These are phyloP conservation scores for Pichiaceae sp. DNA, from an alignment of 1,139 yeast species.

Conservation along the genomic window DNA sequence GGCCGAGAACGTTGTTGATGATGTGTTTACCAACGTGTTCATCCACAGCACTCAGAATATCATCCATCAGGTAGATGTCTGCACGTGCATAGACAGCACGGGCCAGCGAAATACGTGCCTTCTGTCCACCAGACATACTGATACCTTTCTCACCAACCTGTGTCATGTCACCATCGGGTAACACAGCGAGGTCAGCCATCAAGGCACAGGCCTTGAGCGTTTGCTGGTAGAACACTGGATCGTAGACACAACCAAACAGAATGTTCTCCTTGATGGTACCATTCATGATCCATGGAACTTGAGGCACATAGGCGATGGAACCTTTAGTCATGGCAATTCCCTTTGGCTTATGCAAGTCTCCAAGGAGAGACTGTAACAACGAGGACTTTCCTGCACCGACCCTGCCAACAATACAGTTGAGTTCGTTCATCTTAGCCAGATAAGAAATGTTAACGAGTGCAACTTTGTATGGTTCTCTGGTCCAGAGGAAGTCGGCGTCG, in stretches of 20 bases:
- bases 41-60: slow-evolving; percentile 85
- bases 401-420: slow-evolving; percentile 81
- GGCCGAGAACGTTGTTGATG: slow-evolving; percentile 72
- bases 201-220: slow-evolving; percentile 86
- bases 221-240: slow-evolving; percentile 65
- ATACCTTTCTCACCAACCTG: slow-evolving; percentile 95
- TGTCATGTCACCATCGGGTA: slow-evolving; percentile 83
- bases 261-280: slow-evolving; percentile 84
- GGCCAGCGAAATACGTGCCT: slow-evolving; percentile 84
- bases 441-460: slow-evolving; percentile 69
- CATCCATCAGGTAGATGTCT: slow-evolving; percentile 81
- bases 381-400: slow-evolving; percentile 93
- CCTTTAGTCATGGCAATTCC: slow-evolving; percentile 75
- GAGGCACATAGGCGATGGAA: slow-evolving; percentile 81
- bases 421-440: slow-evolving; percentile 65
- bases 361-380: slow-evolving; percentile 69
- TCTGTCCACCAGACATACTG: slow-evolving; percentile 91
- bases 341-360: slow-evolving; percentile 70
- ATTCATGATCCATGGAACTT: slow-evolving; percentile 88
- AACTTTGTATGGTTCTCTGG: slow-evolving; percentile 66
- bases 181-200: slow-evolving; percentile 61
- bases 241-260: slow-evolving; percentile 76
- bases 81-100: slow-evolving; percentile 93
- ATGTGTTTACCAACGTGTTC: slow-evolving; percentile 86
- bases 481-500: slow-evolving; percentile 83